Evolutionary conservation across 2,329 filamentous ascomycete genomes (phyloP).

Genomic region (Calycina herbarum): DNA sequence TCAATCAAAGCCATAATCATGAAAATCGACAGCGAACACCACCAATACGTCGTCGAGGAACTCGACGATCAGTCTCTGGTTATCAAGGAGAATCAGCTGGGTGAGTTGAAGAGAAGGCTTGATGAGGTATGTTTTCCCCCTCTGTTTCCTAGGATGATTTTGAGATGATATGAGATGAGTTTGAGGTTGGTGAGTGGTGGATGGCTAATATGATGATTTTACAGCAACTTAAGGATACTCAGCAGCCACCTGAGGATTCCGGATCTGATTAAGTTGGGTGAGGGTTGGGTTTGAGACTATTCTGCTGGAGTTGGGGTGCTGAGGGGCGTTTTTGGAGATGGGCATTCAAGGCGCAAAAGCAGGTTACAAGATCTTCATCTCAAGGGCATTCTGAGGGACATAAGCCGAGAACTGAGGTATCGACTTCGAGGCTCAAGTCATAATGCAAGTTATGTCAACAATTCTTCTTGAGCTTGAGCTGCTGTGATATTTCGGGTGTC

Average conservation of each 20-base stretch:
- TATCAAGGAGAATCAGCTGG: constrained; percentile 72
- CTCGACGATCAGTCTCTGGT: constrained; percentile 75
- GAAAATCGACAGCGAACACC: constrained; percentile 68
- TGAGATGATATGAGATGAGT: not conserved
- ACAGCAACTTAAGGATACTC: constrained; percentile 38
- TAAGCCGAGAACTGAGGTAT: not conserved
- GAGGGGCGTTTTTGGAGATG: not conserved
- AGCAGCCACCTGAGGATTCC: constrained; percentile 17
- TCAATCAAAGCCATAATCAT: constrained; percentile 84
- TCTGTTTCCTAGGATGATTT: not conserved
- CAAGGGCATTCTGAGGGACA: not conserved
- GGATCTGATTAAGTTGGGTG: constrained; percentile 11
- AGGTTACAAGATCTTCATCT: not conserved
- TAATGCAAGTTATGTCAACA: not conserved
- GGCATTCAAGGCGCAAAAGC: not conserved
- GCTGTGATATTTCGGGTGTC: not conserved
- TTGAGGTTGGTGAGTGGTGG: not conserved
- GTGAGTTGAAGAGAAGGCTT: constrained; percentile 64
- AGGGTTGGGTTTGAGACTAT: not conserved
- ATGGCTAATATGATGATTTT: not conserved
- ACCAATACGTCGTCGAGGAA: constrained; percentile 78
- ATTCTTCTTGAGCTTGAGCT: not conserved
- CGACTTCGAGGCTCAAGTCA: not conserved
- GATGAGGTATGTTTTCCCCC: constrained; percentile 56
- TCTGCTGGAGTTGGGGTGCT: not conserved